Conservation (phyloP, 306 rosid genomes). For the Dalbergia cochinchinensis region DNA sequence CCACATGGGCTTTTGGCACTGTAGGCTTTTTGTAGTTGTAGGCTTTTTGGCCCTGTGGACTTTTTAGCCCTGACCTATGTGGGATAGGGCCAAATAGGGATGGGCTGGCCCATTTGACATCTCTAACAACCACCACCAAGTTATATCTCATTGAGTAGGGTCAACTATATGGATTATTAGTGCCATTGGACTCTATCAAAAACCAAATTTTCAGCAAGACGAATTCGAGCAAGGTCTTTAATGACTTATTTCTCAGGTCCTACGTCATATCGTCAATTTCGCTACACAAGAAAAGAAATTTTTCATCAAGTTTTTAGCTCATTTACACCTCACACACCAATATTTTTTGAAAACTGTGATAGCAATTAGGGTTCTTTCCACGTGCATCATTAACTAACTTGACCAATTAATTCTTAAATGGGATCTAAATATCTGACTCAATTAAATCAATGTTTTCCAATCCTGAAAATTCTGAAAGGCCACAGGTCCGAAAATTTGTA, state of each 20-base stretch:
- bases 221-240: neutral
- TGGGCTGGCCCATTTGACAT: too few species aligned
- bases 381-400: conserved; percentile 11
- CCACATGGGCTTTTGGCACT: too few species aligned
- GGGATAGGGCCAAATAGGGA: too few species aligned
- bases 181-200: neutral
- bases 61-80: too few species aligned
- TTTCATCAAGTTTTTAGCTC: neutral
- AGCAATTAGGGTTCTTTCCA: conserved; percentile 17
- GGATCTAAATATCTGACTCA: conserved; percentile 2
- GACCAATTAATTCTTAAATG: conserved; percentile 3
- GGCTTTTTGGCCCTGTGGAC: too few species aligned
- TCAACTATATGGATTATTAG: conserved; percentile 13
- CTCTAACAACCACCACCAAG: neutral
- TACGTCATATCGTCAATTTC: neutral
- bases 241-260: conserved; percentile 15
- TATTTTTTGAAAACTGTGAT: neutral
- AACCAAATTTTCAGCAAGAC: neutral
- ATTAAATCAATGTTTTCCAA: conserved; percentile 17
- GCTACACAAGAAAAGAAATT: conserved; percentile 1
- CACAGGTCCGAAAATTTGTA: neutral
- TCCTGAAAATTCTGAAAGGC: neutral
- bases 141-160: conserved; percentile 3
- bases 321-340: neutral
- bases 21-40: too few species aligned